phyloP scores from a whole-genome alignment of 2,329 filamentous ascomycete genomes.

The Epichloe sylvatica region DNA sequence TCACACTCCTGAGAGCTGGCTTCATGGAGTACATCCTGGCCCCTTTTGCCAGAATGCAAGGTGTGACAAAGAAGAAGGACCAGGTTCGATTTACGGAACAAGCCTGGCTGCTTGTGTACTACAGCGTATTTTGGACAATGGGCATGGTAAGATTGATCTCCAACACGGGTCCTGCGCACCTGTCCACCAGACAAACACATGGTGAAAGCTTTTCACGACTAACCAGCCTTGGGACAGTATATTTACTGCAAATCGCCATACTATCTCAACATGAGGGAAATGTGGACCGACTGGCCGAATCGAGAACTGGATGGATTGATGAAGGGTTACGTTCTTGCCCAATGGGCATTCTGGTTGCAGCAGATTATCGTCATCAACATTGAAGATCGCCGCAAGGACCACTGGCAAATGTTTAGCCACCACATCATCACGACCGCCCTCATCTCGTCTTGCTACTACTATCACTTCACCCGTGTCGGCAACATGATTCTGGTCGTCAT shows the following conservation, averaged over 20 bases:
- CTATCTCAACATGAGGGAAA: conserved; percentile 58
- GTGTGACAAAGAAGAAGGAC: conserved; percentile 63
- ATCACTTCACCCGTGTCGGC: conserved; percentile 75
- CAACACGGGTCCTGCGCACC: neutral
- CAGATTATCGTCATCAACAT: conserved; percentile 91
- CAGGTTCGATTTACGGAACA: conserved; percentile 83
- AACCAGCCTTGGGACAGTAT: conserved; percentile 39
- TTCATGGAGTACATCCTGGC: conserved; percentile 78
- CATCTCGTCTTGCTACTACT: conserved; percentile 70
- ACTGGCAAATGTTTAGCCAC: conserved; percentile 93
- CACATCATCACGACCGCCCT: conserved; percentile 80
- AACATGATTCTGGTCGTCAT: conserved; percentile 83
- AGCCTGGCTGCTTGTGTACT: conserved; percentile 80
- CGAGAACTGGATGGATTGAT: conserved; percentile 61
- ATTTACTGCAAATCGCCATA: conserved; percentile 67
- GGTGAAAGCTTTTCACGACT: neutral
- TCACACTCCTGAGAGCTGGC: conserved; percentile 73
- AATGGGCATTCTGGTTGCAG: conserved; percentile 88
- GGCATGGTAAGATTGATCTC: conserved; percentile 52
- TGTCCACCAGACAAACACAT: neutral
- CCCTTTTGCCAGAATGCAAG: conserved; percentile 58
- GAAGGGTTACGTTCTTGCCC: conserved; percentile 82
- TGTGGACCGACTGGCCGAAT: conserved; percentile 79
- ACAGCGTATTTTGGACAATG: conserved; percentile 64
- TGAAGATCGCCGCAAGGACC: conserved; percentile 85